A percentile compares a stretch with the other conserved stretches of the same genome.
Evolutionary conservation across 164 flowering plant species (phyloP).

Genomic region (grape (Vitis vinifera)): DNA sequence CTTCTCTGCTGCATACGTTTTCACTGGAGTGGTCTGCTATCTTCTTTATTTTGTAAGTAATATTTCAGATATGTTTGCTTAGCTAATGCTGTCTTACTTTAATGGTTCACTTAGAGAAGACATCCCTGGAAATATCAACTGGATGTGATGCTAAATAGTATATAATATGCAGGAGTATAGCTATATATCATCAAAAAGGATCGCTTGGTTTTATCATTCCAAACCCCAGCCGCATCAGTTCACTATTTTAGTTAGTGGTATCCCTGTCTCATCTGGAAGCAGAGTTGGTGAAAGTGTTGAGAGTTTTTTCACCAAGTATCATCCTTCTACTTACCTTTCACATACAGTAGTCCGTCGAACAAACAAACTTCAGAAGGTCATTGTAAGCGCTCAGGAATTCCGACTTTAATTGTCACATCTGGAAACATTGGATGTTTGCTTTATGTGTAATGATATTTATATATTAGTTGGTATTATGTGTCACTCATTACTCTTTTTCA

Average conservation of each 20-base stretch:
- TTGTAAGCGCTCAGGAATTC: conserved; percentile 52
- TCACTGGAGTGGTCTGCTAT: conserved; percentile 81
- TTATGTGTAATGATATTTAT: neutral
- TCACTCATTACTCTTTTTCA: neutral
- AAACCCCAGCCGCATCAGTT: conserved; percentile 81
- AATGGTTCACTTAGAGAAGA: neutral
- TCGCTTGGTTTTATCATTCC: conserved; percentile 63
- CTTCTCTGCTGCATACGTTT: conserved; percentile 70
- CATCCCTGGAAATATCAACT: neutral
- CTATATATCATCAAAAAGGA: conserved; percentile 66
- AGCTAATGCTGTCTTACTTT: neutral
- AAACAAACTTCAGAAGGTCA: conserved; percentile 56
- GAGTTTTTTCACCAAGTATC: conserved; percentile 68
- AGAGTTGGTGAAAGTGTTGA: conserved; percentile 64
- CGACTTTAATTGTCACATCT: neutral
- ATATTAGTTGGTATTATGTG: neutral
- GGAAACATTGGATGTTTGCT: too few species aligned
- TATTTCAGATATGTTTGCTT: neutral
- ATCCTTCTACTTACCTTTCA: conserved; percentile 81
- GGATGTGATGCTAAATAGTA: conserved; percentile 2
- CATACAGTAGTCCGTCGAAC: conserved; percentile 67
- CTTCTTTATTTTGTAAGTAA: conserved; percentile 79
- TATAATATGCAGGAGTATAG: conserved; percentile 65
- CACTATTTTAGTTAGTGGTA: conserved; percentile 75
- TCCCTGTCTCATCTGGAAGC: conserved; percentile 51